Base-by-base conservation (phyloP, 1,139 yeast genomes). In the Candida tunisiensis region DNA sequence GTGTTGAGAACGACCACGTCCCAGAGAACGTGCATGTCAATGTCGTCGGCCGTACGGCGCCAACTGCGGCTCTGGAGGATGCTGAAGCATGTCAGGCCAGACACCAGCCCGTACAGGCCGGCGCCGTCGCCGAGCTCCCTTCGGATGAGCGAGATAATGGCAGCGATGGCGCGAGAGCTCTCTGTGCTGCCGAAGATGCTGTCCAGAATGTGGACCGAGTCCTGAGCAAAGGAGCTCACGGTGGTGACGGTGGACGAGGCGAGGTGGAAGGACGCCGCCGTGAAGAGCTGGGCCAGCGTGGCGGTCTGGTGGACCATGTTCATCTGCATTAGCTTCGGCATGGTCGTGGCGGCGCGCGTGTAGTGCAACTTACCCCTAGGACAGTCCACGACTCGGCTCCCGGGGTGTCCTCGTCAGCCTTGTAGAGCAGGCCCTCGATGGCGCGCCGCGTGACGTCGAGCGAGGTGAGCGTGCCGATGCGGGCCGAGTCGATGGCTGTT, bases 151-250 rank as follows among this genome's bases (percentile, higher is more conserved):
- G 42, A 31, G n/a, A 42, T 33, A 18, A 49, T 45, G n/a, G 46
- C 34, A 4, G 47, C 42, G 14, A 49, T 36, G 2, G 53, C 51
- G 14, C 51, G 31, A 3, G 51, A 44, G 5, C 50, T 39, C 23
- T 49, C 53, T 3, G 53, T 47, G 15, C 47, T 41, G n/a, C 55
- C 55, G 31, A 49, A 44, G 8, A 49, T 36, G 14, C 45, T 41
- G 29, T 49, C 48, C 8, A 48, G 24, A 19, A 49, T 33, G 30
- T 49, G 51, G 15, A 49, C 41, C 6, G 41, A 32, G 30, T 49
- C 53, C 31, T 44, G 50, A 8, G 49, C 41, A n/a, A 47, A 25
- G 8, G 36, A 36, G n/a, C 41, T 35, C 13, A 37, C 34, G 1
- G 45, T 39, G n/a, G 41, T 28, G 8, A 47, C 30, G 6, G 44